These are phyloP conservation scores for Fraxinus greggii DNA, from an alignment of 305 asterid genomes.

Conservation along the genomic window DNA sequence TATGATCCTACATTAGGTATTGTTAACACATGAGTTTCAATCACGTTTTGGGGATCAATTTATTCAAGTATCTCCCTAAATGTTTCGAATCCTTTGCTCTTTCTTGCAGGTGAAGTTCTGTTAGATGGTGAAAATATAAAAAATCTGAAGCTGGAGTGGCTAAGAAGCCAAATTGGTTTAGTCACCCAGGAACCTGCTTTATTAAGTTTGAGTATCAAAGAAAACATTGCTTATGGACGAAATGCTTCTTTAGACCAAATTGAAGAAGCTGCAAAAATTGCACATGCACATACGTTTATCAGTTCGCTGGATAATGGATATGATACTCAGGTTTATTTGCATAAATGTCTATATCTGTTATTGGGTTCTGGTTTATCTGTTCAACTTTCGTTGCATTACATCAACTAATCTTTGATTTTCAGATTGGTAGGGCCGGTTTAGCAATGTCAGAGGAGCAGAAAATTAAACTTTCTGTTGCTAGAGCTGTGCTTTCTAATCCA, in stretches of 20 bases:
- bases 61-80: slow-evolving; percentile 14
- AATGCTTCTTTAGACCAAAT: slow-evolving; percentile 83
- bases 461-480: slow-evolving; percentile 94
- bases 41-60: slow-evolving; percentile 17
- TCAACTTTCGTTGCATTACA: background rate
- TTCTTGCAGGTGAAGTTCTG: slow-evolving; percentile 89
- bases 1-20: slow-evolving; percentile 98
- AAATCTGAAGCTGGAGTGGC: slow-evolving; percentile 95
- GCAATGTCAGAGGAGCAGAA: slow-evolving; percentile 93
- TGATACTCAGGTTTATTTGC: slow-evolving; percentile 76
- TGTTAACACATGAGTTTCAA: slow-evolving; percentile 14
- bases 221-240: slow-evolving; percentile 97
- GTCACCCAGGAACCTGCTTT: slow-evolving; percentile 99
- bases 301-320: slow-evolving; percentile 92
- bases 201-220: slow-evolving; percentile 91
- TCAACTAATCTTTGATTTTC: slow-evolving; percentile 31
- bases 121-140: slow-evolving; percentile 98
- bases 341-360: slow-evolving; percentile 19
- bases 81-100: slow-evolving; percentile 8
- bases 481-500: slow-evolving; percentile 97
- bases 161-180: slow-evolving; percentile 94
- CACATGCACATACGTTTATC: slow-evolving; percentile 97
- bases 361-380: slow-evolving; percentile 14
- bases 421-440: slow-evolving; percentile 91
- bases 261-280: slow-evolving; percentile 99